A percentile compares a stretch with the other conserved stretches of the same genome.
phyloP scores from a whole-genome alignment of 2,329 filamentous ascomycete species.

The Zalaria obscura region DNA sequence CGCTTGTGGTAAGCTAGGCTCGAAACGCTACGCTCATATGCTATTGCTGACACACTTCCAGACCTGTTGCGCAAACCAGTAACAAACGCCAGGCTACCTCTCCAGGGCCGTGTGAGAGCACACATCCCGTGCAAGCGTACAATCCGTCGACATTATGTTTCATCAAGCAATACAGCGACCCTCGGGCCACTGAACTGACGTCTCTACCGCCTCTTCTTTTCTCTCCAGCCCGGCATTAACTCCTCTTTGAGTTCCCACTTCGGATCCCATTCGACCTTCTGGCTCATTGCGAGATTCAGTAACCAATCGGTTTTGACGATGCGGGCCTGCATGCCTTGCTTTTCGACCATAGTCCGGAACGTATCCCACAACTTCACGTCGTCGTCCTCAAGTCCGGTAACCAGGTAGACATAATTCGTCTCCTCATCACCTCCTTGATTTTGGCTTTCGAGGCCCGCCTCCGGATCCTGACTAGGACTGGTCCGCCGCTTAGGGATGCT shows the following conservation, averaged over 20 bases:
- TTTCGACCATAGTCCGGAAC: conserved; percentile 66
- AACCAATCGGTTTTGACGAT: conserved; percentile 85
- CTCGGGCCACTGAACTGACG: neutral
- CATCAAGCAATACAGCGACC: too few species aligned
- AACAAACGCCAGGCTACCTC: neutral
- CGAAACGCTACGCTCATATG: neutral
- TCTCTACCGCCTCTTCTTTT: neutral
- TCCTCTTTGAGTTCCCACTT: conserved; percentile 16
- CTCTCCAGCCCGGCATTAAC: conserved; percentile 3
- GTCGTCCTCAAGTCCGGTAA: conserved; percentile 52
- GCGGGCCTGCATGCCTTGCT: conserved; percentile 66
- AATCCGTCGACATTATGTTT: too few species aligned
- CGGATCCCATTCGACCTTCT: conserved; percentile 42
- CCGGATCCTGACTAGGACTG: conserved; percentile 41
- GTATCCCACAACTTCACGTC: conserved; percentile 66
- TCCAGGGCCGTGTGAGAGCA: too few species aligned
- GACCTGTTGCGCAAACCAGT: neutral
- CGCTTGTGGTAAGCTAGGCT: neutral
- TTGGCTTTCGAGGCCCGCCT: conserved; percentile 39
- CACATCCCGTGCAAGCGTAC: too few species aligned
- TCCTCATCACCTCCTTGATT: conserved; percentile 37
- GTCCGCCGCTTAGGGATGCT: conserved; percentile 28
- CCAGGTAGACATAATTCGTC: conserved; percentile 52
- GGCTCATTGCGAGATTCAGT: conserved; percentile 76
- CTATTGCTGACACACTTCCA: neutral